Percentiles rank a stretch among this genome's conserved stretches.
Evolutionary conservation across 306 rosid species (phyloP).

Genomic region (Cicer yamashitae): DNA sequence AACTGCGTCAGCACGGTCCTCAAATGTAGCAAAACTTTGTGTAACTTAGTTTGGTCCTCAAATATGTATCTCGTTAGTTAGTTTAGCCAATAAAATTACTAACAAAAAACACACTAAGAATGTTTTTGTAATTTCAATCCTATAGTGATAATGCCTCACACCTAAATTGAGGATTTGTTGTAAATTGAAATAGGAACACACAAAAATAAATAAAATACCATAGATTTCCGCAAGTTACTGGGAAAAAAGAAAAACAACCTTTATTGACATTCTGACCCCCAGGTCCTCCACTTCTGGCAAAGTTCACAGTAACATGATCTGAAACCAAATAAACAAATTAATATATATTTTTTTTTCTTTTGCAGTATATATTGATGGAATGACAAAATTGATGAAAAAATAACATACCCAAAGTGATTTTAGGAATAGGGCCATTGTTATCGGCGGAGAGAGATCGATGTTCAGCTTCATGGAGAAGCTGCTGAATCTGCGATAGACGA

Average conservation of each 20-base stretch:
- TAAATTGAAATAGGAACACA: too few species aligned
- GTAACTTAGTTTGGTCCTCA: too few species aligned
- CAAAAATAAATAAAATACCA: too few species aligned
- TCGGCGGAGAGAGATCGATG: slow-evolving; percentile 65
- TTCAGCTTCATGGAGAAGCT: slow-evolving; percentile 82
- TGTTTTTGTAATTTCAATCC: too few species aligned
- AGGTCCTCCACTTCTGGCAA: slow-evolving; percentile 98
- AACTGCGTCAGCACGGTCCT: too few species aligned
- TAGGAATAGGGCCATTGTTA: slow-evolving; percentile 63
- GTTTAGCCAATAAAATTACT: too few species aligned
- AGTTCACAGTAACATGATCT: slow-evolving; percentile 81
- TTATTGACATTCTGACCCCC: slow-evolving; percentile 97
- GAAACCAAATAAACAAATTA: neutral
- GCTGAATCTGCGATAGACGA: slow-evolving; percentile 81
- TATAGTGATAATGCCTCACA: too few species aligned
- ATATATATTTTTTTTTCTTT: neutral
- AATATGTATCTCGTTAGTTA: too few species aligned
- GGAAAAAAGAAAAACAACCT: slow-evolving; percentile 51
- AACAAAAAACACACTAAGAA: too few species aligned
- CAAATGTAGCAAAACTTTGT: too few species aligned
- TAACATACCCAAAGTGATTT: slow-evolving; percentile 70
- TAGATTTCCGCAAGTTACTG: too few species aligned
- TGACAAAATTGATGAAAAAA: slow-evolving; percentile 8
- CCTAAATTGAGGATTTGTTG: too few species aligned
- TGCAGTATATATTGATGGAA: neutral